Evolutionary conservation across 1,284 basidiomycete genomes (phyloP).

Genomic region (Acaromyces ingoldii): DNA sequence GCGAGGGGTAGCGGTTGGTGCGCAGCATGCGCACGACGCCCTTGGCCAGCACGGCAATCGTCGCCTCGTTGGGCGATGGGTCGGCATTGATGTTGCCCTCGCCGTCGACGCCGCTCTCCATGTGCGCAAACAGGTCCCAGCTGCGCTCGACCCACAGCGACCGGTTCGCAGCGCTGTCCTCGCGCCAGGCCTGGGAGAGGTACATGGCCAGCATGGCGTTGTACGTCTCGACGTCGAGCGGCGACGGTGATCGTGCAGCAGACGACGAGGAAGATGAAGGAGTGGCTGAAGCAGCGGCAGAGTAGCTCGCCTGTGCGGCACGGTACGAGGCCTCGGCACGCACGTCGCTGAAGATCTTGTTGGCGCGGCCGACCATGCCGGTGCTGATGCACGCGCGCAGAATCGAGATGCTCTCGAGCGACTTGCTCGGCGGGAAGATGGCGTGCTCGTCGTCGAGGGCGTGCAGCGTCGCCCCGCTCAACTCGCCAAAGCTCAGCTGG

Average conservation of each 20-base stretch:
- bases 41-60: constrained; percentile 35
- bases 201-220: constrained; percentile 45
- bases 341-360: constrained; percentile 40
- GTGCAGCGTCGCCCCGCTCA: constrained; percentile 4
- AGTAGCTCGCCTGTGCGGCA: neutral
- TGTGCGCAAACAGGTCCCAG: constrained; percentile 34
- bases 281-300: constrained; percentile 13
- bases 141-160: constrained; percentile 33
- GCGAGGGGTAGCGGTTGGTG: constrained; percentile 22
- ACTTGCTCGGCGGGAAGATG: constrained; percentile 32
- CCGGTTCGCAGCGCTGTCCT: constrained; percentile 19
- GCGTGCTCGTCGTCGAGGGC: constrained; percentile 24
- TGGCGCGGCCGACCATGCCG: constrained; percentile 39
- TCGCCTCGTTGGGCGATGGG: constrained; percentile 28
- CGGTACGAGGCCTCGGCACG: constrained; percentile 20
- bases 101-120: constrained; percentile 15
- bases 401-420: constrained; percentile 36
- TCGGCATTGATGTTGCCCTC: constrained; percentile 17
- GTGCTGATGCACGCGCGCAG: constrained; percentile 44
- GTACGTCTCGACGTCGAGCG: constrained; percentile 36
- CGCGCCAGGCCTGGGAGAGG: constrained; percentile 32
- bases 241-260: constrained; percentile 20
- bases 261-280: constrained; percentile 19
- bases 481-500: neutral
- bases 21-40: constrained; percentile 34